Evolutionary conservation across 2,329 filamentous ascomycete genomes (phyloP), one percentile per base, ranked within the genome.

Genomic region (Purpureocillium lavendulum): DNA sequence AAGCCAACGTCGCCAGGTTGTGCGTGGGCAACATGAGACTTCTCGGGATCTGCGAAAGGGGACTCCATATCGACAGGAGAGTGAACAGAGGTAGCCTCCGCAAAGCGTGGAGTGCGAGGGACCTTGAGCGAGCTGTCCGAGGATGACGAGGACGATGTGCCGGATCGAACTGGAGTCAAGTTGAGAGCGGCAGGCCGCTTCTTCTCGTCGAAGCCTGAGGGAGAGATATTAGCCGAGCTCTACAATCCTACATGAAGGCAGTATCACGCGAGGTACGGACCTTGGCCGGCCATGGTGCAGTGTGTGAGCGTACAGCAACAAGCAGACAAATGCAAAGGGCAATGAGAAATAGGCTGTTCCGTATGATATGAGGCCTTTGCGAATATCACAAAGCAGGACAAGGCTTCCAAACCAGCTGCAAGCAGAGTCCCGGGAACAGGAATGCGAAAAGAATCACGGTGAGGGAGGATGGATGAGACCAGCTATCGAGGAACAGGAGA

Each of bases 1-100:
- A 97, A 96, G 49, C 89, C 89, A 48, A 95, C 77, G 65, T 95
- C 88, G 43, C 82, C 85, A 26, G 89, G 84, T 57, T 87, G 82
- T 39, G 80, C 67, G 58, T 84, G 75, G 39, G 75, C 69, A 30
- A 49, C 40, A 58, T 76, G 69, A 33, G 71, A 71, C 46, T 65
- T 68, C 32, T 76, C 72, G 35, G 73, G 70, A 45, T 80, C 73
- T 51, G 70, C 69, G 52, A 84, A 84, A 8, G 78, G 77, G 26
- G 71, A 70, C 42, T 65, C 44, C 40, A 51, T 66, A 45, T 88
- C 82, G 54, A 87, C 69, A 32, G 85, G 85, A 35, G 85, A 89
- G 66, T 88, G 71, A 38, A 89, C 80, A 21, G 83, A 75, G 24
- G 85, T 90, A 33, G 84, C 84, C 68, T 89, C 85, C 40, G 82